A percentile compares a stretch with the other conserved stretches of the same genome.
Conservation (phyloP, 768 basidiomycete genomes). For the Pleurotus djamor region DNA sequence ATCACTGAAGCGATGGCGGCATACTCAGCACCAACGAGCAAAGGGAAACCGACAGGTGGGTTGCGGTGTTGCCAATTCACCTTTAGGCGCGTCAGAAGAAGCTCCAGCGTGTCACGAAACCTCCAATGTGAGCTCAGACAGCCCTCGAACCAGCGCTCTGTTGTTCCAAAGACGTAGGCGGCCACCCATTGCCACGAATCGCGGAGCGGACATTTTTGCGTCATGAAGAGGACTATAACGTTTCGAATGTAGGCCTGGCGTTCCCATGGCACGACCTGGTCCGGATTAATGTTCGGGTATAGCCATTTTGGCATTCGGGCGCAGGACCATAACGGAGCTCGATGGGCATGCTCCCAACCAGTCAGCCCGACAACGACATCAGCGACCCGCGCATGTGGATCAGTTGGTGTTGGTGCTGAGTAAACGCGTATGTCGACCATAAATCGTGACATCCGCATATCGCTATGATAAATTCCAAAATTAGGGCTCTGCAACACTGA, state of each 20-base stretch:
- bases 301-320: slow-evolving; percentile 26
- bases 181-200: slow-evolving; percentile 18
- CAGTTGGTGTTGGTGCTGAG: not conserved
- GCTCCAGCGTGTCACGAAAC: slow-evolving; percentile 18
- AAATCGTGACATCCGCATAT: slow-evolving; percentile 27
- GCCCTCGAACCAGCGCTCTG: slow-evolving; percentile 29
- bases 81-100: slow-evolving; percentile 17
- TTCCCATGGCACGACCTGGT: slow-evolving; percentile 19
- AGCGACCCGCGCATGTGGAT: slow-evolving; percentile 8
- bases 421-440: slow-evolving; percentile 15
- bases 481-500: slow-evolving; percentile 17
- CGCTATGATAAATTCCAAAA: slow-evolving; percentile 22
- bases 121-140: slow-evolving; percentile 22
- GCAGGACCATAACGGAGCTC: slow-evolving; percentile 28
- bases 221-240: slow-evolving; percentile 17
- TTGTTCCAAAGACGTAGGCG: slow-evolving; percentile 21
- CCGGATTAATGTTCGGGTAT: slow-evolving; percentile 12
- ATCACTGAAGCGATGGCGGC: not conserved
- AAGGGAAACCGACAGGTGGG: slow-evolving; percentile 20
- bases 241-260: slow-evolving; percentile 18
- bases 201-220: slow-evolving; percentile 11
- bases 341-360: slow-evolving; percentile 25
- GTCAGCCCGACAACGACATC: slow-evolving; percentile 14
- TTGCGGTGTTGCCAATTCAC: slow-evolving; percentile 16
- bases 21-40: slow-evolving; percentile 8